Conservation (phyloP, 805 yeast species). For the Yamadazyma paraphyllophila region DNA sequence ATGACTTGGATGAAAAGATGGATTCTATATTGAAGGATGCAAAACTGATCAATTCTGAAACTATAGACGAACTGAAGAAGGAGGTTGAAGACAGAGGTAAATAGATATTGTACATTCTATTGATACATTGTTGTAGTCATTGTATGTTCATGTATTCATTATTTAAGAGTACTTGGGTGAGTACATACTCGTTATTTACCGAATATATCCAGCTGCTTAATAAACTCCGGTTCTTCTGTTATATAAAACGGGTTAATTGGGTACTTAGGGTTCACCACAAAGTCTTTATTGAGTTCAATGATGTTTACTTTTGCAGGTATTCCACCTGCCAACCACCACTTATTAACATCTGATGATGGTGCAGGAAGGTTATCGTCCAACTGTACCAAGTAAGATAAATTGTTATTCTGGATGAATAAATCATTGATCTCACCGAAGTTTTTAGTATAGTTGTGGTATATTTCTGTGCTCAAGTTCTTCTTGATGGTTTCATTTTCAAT, state of each 20-base stretch:
- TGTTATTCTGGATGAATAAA: slow-evolving; percentile 25
- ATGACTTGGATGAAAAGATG: slow-evolving; percentile 61
- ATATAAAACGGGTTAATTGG: slow-evolving; percentile 72
- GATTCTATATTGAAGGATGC: slow-evolving; percentile 54
- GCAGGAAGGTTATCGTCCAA: slow-evolving; percentile 56
- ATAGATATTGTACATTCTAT: neutral
- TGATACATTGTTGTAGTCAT: neutral
- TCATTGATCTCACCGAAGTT: slow-evolving; percentile 45
- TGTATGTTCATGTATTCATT: neutral
- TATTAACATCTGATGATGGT: slow-evolving; percentile 76
- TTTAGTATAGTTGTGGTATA: slow-evolving; percentile 55
- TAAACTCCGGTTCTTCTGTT: slow-evolving; percentile 53
- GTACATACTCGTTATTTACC: neutral
- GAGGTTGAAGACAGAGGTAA: neutral
- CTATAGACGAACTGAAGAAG: neutral
- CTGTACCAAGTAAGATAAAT: slow-evolving; percentile 14
- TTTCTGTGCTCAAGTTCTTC: slow-evolving; percentile 50
- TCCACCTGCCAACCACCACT: slow-evolving; percentile 93
- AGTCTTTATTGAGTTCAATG: slow-evolving; percentile 38
- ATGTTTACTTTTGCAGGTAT: slow-evolving; percentile 66
- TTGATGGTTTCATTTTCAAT: slow-evolving; percentile 64
- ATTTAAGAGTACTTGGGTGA: neutral
- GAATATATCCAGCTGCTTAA: slow-evolving; percentile 17
- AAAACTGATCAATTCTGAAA: slow-evolving; percentile 20
- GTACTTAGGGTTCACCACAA: slow-evolving; percentile 64